These are phyloP conservation scores for Musa schizocarpa DNA, from an alignment of 176 grass and related monocot genomes.

Conservation along the genomic window DNA sequence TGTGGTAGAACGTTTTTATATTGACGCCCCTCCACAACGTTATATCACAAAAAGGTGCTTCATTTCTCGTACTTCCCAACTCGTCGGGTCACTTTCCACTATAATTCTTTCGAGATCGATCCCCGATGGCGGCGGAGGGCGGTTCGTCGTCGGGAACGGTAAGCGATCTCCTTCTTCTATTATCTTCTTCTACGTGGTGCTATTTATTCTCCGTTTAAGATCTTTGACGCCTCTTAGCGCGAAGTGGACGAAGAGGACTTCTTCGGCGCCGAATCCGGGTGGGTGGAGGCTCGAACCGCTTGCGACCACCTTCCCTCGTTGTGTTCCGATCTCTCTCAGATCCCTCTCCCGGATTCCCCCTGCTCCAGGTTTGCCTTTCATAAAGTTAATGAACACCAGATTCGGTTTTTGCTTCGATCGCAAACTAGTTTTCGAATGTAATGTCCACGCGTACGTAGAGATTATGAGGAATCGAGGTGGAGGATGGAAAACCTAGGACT, in stretches of 20 bases:
- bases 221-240: neutral
- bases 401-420: neutral
- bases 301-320: constrained; percentile 57
- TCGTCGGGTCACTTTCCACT: too few relatives aligned
- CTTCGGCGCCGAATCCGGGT: constrained; percentile 45
- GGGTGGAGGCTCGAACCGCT: constrained; percentile 80
- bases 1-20: too few relatives aligned
- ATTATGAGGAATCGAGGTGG: neutral
- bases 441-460: too few relatives aligned
- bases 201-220: neutral
- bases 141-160: neutral
- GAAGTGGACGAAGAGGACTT: constrained; percentile 24
- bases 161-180: neutral
- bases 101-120: neutral
- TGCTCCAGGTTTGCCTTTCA: constrained; percentile 45
- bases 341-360: constrained; percentile 32
- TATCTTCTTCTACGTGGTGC: neutral
- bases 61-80: too few relatives aligned
- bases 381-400: neutral
- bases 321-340: constrained; percentile 1
- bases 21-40: too few relatives aligned
- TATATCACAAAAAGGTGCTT: too few relatives aligned
- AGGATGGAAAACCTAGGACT: neutral
- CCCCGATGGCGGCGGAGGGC: neutral
- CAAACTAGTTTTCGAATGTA: too few relatives aligned